Percentiles rank a stretch among this genome's conserved stretches.
Conservation (phyloP, 2,329 filamentous ascomycete genomes). For the Fusarium irregulare region DNA sequence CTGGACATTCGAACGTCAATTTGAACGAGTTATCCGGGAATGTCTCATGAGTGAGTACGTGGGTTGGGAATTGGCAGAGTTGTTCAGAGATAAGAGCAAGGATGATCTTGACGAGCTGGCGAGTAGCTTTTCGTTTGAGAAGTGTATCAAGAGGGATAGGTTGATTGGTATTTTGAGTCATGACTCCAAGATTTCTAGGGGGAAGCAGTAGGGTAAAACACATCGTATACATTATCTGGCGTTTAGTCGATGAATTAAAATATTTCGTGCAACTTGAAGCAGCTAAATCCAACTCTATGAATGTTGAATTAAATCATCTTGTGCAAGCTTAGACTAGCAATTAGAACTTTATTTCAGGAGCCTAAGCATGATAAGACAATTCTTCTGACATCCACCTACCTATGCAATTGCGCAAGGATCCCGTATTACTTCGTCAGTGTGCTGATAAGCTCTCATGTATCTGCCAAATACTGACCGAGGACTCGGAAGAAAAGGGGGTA, state of each 20-base stretch:
- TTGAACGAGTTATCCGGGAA: slow-evolving; percentile 58
- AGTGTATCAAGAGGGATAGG: slow-evolving; percentile 62
- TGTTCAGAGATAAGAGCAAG: slow-evolving; percentile 62
- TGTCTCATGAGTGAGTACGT: slow-evolving; percentile 60
- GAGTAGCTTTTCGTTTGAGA: slow-evolving; percentile 62
- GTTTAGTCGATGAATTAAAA: not conserved
- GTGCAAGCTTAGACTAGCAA: too few species aligned
- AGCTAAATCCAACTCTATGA: rapidly evolving
- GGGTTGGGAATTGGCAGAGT: slow-evolving; percentile 64
- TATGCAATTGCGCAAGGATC: too few species aligned
- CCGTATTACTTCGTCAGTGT: too few species aligned
- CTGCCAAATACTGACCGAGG: too few species aligned
- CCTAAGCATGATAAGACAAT: too few species aligned
- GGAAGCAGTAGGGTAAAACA: not conserved
- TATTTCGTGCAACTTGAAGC: too few species aligned
- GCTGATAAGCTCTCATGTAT: too few species aligned
- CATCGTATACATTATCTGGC: not conserved
- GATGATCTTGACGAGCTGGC: slow-evolving; percentile 66
- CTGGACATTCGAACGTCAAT: slow-evolving; percentile 63
- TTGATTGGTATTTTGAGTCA: slow-evolving; percentile 62
- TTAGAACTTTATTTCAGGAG: too few species aligned
- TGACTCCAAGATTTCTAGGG: slow-evolving; percentile 4
- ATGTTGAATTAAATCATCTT: too few species aligned
- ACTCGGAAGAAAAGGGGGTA: too few species aligned
- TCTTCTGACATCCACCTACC: too few species aligned